Evolutionary conservation across 441 rosid genomes (phyloP).

Genomic region (Populus hybrid): DNA sequence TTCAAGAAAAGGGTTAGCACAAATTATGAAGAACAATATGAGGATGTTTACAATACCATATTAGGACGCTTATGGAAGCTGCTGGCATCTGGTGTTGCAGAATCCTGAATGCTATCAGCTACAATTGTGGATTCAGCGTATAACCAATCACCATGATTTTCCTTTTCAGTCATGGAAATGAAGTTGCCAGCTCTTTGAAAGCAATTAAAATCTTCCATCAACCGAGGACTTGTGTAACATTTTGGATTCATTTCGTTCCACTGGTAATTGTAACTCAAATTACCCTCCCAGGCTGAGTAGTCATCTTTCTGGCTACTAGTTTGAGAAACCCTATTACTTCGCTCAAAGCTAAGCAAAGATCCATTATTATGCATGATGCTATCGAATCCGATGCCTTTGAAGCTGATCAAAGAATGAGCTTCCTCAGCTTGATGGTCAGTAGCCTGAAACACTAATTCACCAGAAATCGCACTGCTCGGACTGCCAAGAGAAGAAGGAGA

Average conservation of each 20-base stretch:
- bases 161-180: conserved; percentile 28
- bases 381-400: conserved; percentile 30
- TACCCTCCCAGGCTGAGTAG: conserved; percentile 39
- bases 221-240: conserved; percentile 31
- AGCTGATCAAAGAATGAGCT: conserved; percentile 58
- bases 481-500: conserved; percentile 44
- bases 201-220: conserved; percentile 37
- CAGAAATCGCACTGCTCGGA: conserved; percentile 43
- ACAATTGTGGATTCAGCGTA: conserved; percentile 48
- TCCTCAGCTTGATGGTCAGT: conserved; percentile 32
- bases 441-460: conserved; percentile 34
- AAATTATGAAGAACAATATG: background rate
- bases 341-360: conserved; percentile 71
- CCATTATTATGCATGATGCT: conserved; percentile 32
- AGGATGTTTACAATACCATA: conserved; percentile 36
- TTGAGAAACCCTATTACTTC: conserved; percentile 30
- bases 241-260: conserved; percentile 41
- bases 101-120: conserved; percentile 39
- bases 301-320: conserved; percentile 22
- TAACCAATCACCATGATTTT: conserved; percentile 50
- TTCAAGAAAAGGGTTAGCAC: background rate
- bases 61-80: conserved; percentile 52
- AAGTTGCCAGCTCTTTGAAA: conserved; percentile 37
- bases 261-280: conserved; percentile 15
- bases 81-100: conserved; percentile 35